phyloP scores from a whole-genome alignment of 768 basidiomycete species.

The Trichaptum fuscoviolaceum region DNA sequence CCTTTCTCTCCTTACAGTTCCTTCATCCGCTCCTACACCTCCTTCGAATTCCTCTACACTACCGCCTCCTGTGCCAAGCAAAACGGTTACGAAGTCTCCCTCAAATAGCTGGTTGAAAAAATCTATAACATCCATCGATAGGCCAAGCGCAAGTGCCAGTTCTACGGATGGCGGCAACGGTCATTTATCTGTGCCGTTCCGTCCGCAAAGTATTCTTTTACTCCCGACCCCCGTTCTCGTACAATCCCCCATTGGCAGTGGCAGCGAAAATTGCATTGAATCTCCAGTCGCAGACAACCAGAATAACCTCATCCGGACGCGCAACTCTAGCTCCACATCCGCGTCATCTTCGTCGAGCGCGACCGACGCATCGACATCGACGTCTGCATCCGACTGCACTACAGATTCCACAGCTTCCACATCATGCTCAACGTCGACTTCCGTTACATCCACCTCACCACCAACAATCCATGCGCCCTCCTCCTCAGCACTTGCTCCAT shows the following conservation, averaged over 20 bases:
- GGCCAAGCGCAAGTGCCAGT: not conserved
- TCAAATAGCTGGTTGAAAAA: not conserved
- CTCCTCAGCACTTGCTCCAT: constrained; percentile 6
- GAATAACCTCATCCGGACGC: not conserved
- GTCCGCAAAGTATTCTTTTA: not conserved
- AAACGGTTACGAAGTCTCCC: not conserved
- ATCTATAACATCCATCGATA: not conserved
- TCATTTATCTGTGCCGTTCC: not conserved
- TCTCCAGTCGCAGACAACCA: not conserved
- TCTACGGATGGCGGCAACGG: not conserved
- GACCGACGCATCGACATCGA: not conserved
- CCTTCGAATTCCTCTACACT: not conserved
- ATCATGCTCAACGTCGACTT: not conserved
- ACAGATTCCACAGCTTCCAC: not conserved
- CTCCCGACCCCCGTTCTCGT: not conserved
- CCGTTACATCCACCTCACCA: constrained; percentile 12
- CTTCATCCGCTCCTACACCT: too few relatives aligned
- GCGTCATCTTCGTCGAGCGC: not conserved
- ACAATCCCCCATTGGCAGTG: not conserved
- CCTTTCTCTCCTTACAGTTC: not conserved
- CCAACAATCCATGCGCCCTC: constrained; percentile 15
- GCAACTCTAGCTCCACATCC: not conserved
- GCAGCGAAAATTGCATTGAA: too few relatives aligned
- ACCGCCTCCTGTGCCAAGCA: not conserved
- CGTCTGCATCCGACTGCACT: not conserved